These are phyloP conservation scores for Yamagishiella unicocca DNA, from an alignment of 139 green algal species.

Conservation along the genomic window DNA sequence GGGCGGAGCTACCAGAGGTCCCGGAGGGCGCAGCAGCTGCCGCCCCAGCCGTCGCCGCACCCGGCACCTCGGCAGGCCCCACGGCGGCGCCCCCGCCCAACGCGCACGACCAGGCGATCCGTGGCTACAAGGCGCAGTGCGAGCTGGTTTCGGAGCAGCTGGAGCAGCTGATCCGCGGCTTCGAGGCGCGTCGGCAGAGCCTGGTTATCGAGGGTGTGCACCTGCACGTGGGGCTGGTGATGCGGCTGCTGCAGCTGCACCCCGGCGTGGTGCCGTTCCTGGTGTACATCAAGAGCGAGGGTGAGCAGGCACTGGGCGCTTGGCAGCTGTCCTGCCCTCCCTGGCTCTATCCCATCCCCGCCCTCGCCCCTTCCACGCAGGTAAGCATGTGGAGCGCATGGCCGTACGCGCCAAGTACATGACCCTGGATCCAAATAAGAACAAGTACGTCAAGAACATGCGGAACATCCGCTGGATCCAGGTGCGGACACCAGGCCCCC, in stretches of 20 bases:
- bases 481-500: too few species aligned
- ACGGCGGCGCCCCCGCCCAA: neutral
- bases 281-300: constrained; percentile 81
- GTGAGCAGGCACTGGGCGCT: neutral
- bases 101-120: constrained; percentile 40
- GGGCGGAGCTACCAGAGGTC: too few species aligned
- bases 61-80: neutral
- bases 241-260: constrained; percentile 79
- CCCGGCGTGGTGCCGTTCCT: constrained; percentile 91
- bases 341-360: neutral
- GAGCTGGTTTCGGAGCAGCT: constrained; percentile 85
- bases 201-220: constrained; percentile 78
- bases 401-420: constrained; percentile 96
- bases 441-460: constrained; percentile 92
- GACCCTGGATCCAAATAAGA: constrained; percentile 84
- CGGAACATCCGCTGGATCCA: constrained; percentile 90
- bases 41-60: neutral
- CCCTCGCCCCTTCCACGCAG: neutral
- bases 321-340: neutral
- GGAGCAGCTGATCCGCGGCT: constrained; percentile 76
- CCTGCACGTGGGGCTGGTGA: constrained; percentile 74
- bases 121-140: constrained; percentile 92
- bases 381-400: constrained; percentile 95
- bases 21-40: neutral
- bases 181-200: constrained; percentile 48